Conservation (phyloP, 73 alveolate genomes). For the Uronychia binucleata region DNA sequence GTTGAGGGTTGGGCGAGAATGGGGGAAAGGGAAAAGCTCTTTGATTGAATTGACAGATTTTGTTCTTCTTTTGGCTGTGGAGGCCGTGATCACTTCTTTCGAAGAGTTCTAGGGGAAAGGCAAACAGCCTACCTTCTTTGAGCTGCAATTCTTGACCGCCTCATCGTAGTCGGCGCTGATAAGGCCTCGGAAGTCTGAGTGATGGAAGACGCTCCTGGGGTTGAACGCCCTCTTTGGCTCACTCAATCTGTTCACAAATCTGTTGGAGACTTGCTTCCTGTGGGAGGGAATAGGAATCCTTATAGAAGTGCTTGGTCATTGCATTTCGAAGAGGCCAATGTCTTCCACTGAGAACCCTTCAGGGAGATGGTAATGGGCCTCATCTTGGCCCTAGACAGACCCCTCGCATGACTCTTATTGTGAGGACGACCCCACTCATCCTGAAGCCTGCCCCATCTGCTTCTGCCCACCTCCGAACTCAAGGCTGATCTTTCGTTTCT, state of each 20-base stretch:
- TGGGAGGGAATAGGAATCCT: too few relatives aligned
- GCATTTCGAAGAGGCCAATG: too few relatives aligned
- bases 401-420: background rate
- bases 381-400: background rate
- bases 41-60: background rate
- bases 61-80: background rate
- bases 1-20: too few relatives aligned
- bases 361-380: background rate
- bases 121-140: background rate
- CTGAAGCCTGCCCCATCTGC: background rate
- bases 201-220: background rate
- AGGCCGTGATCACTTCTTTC: background rate
- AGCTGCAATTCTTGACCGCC: slow-evolving; percentile 12
- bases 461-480: background rate
- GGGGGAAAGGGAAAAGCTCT: background rate
- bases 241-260: background rate
- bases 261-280: background rate
- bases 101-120: background rate
- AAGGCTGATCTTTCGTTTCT: background rate
- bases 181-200: slow-evolving; percentile 39
- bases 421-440: background rate
- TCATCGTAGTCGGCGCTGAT: slow-evolving; percentile 29
- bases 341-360: background rate
- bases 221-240: background rate
- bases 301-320: too few relatives aligned